Evolutionary conservation across 805 yeast genomes (phyloP), one percentile per base, ranked within the genome.

Genomic region (Candida fluviatilis): DNA sequence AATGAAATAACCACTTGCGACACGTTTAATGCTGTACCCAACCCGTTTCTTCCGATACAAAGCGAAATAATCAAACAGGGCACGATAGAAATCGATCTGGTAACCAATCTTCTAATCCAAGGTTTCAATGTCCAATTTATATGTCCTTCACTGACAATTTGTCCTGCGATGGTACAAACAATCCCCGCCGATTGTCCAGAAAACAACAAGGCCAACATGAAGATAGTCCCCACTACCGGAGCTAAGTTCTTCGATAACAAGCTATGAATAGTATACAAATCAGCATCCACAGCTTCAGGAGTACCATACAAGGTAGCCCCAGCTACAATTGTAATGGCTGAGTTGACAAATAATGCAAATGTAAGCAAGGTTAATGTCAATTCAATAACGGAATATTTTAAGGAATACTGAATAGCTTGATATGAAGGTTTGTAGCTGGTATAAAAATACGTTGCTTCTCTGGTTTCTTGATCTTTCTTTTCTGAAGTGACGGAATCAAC

Each of bases 161-260:
- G 95, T 7, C 96, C 96, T 0, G 95, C 87, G 64, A 90, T 83
- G 0, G 97, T 90, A 57, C 96, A 89, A 2, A 89, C 90, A 31
- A 90, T 79, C 35, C 96, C 95, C 0, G 96, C 96, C 33, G 90
- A 82, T 52, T 85, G 89, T 4, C 96, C 96, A 41, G 93, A 82
- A 41, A 85, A 76, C 28, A 90, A 65, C 49, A 90, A 68, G 0
- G 96, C 96, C 37, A 87, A 57, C 74, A 88, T 88, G 62, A 90
- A 90, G 0, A 88, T 60, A 1, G 87, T 79, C 18, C 96, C 97
- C 0, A 88, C 95, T 6, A 76, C 78, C 2, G 82, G 78, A 0
- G 95, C 83, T 28, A 90, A 66, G 36, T 71, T 76, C 14, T 57
- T 41, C 3, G 80, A 66, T 19, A 90, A 68, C 49, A 89, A 62